Conservation (phyloP, 352 stramenopile species). For the Elongisporangium prolatum region DNA sequence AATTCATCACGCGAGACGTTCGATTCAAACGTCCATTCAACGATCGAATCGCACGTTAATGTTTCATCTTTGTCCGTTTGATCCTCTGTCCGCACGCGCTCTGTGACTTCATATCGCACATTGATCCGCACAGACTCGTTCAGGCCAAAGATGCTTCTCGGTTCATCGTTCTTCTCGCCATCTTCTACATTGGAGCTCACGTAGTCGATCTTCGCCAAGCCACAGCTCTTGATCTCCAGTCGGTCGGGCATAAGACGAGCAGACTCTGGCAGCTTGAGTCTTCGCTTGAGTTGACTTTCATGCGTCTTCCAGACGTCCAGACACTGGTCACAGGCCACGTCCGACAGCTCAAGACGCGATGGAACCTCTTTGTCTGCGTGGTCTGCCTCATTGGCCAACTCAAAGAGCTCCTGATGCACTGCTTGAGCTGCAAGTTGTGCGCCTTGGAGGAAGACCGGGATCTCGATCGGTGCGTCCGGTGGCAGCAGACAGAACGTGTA, state of each 20-base stretch:
- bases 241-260: constrained; percentile 20
- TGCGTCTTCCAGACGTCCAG: constrained; percentile 21
- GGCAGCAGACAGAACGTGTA: constrained; percentile 35
- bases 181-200: constrained; percentile 17
- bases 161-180: constrained; percentile 17
- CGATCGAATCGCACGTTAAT: constrained; percentile 19
- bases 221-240: constrained; percentile 20
- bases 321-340: constrained; percentile 17
- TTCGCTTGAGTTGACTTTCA: constrained; percentile 11
- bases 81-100: constrained; percentile 12
- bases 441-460: constrained; percentile 30
- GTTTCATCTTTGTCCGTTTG: constrained; percentile 6
- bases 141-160: constrained; percentile 30
- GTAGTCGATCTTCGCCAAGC: constrained; percentile 29
- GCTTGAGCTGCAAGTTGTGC: constrained; percentile 22
- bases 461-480: constrained; percentile 34
- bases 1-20: constrained; percentile 29
- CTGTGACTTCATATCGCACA: constrained; percentile 28
- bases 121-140: constrained; percentile 34
- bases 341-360: constrained; percentile 9
- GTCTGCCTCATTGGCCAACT: background rate
- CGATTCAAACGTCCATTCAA: constrained; percentile 42
- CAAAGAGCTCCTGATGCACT: constrained; percentile 22
- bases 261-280: constrained; percentile 10
- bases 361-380: constrained; percentile 14